Evolutionary conservation across 1,284 basidiomycete genomes (phyloP).

Genomic region (Paramarasmius palmivorus): DNA sequence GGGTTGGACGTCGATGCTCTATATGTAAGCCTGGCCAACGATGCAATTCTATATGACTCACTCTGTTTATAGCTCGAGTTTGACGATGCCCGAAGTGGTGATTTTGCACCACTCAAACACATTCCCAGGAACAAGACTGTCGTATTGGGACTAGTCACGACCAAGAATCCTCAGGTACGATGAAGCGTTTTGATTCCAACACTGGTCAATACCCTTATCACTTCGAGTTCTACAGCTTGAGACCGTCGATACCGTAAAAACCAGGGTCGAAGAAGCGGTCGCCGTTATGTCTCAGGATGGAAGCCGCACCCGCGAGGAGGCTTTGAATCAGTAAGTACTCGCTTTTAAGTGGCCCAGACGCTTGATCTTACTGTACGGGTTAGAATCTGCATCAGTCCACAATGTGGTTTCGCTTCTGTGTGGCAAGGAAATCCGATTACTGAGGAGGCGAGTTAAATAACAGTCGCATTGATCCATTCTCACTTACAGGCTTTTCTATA

Average conservation of each 20-base stretch:
- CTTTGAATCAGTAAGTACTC: slow-evolving; percentile 56
- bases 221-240: slow-evolving; percentile 47
- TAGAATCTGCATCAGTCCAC: slow-evolving; percentile 71
- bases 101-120: slow-evolving; percentile 66
- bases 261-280: slow-evolving; percentile 66
- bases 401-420: slow-evolving; percentile 76
- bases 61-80: slow-evolving; percentile 71
- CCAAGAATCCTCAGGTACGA: slow-evolving; percentile 61
- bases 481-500: slow-evolving; percentile 20
- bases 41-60: no score
- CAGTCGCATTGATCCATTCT: not conserved
- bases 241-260: slow-evolving; percentile 55
- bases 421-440: slow-evolving; percentile 65
- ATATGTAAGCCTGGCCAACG: no score
- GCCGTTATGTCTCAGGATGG: slow-evolving; percentile 53
- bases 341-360: slow-evolving; percentile 5
- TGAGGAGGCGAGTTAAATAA: slow-evolving; percentile 39
- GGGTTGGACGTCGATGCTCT: slow-evolving; percentile 74
- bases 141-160: slow-evolving; percentile 75
- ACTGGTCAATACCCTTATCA: slow-evolving; percentile 1
- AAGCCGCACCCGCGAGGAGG: slow-evolving; percentile 52
- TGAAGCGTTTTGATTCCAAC: not conserved
- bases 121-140: slow-evolving; percentile 69
- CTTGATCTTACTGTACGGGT: slow-evolving; percentile 5
- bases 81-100: slow-evolving; percentile 73